Conservation (phyloP, 73 alveolate genomes). For the Stentor coeruleus region DNA sequence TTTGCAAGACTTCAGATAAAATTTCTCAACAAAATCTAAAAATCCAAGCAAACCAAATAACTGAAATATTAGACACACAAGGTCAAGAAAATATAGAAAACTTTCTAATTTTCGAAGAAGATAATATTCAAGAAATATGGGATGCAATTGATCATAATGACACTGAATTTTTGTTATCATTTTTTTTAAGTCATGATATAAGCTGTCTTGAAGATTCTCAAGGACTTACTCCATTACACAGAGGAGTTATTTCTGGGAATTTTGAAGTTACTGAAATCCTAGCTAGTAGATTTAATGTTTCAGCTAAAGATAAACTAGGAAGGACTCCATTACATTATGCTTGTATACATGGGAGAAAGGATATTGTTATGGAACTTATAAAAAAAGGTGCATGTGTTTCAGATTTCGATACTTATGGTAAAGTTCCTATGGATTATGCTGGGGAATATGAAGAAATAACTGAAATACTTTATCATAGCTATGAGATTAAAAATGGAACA, state of each 20-base stretch:
- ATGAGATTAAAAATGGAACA: too few relatives aligned
- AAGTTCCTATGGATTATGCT: neutral
- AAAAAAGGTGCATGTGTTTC: neutral
- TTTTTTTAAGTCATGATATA: neutral
- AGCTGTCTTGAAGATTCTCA: neutral
- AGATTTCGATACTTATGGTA: neutral
- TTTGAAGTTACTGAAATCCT: neutral
- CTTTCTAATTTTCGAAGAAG: neutral
- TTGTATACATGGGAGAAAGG: neutral
- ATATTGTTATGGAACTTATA: neutral
- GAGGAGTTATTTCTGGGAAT: neutral
- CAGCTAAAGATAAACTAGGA: neutral
- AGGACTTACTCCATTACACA: neutral
- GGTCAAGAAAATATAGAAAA: neutral
- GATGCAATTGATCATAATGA: neutral
- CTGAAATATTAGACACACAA: neutral
- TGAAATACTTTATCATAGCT: too few relatives aligned
- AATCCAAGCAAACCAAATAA: neutral
- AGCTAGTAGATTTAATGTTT: too few relatives aligned
- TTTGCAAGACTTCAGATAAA: neutral
- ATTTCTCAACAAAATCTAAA: neutral
- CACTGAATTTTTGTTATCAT: too few relatives aligned
- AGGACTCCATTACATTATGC: slow-evolving; percentile 3
- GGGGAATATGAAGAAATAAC: neutral
- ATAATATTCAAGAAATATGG: neutral